Percentiles rank a stretch among this genome's conserved stretches.
Evolutionary conservation across 2,329 filamentous ascomycete species (phyloP).

Genomic region (Aaosphaeria pasadenensis): DNA sequence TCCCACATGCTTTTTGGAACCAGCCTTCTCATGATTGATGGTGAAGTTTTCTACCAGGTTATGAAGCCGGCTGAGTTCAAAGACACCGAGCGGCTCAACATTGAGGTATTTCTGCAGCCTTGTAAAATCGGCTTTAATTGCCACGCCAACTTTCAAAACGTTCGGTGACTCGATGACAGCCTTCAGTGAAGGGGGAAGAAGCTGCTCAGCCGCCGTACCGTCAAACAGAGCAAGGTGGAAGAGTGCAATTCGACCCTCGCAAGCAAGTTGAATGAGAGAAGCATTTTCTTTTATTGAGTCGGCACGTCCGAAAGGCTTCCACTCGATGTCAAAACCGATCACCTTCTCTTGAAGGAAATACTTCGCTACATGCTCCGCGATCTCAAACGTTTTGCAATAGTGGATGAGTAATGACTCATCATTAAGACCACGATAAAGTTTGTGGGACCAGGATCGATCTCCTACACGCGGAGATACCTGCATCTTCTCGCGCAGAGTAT

Average conservation of each 20-base stretch:
- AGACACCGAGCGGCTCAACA: slow-evolving; percentile 63
- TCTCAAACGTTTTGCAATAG: slow-evolving; percentile 69
- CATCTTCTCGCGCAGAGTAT: slow-evolving; percentile 24
- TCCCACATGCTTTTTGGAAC: slow-evolving; percentile 54
- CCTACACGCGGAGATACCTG: slow-evolving; percentile 25
- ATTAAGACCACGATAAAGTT: slow-evolving; percentile 59
- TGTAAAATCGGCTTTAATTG: slow-evolving; percentile 62
- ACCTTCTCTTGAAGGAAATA: slow-evolving; percentile 68
- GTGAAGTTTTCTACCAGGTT: slow-evolving; percentile 58
- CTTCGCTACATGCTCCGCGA: slow-evolving; percentile 65
- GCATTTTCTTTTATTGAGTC: slow-evolving; percentile 73
- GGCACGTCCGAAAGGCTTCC: slow-evolving; percentile 51
- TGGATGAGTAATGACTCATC: slow-evolving; percentile 64
- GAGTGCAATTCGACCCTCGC: slow-evolving; percentile 70
- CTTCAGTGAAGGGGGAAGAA: slow-evolving; percentile 68
- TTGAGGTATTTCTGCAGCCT: slow-evolving; percentile 61
- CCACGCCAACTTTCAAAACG: slow-evolving; percentile 74
- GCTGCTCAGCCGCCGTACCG: slow-evolving; percentile 44
- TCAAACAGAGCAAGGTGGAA: slow-evolving; percentile 67
- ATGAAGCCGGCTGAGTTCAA: slow-evolving; percentile 82
- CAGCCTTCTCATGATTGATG: slow-evolving; percentile 58
- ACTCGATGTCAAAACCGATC: slow-evolving; percentile 89
- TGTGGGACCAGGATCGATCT: slow-evolving; percentile 62
- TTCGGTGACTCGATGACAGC: slow-evolving; percentile 67
- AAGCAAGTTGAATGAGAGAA: slow-evolving; percentile 80